Conservation (phyloP, 106 monocot species). For the Allium sativum region DNA sequence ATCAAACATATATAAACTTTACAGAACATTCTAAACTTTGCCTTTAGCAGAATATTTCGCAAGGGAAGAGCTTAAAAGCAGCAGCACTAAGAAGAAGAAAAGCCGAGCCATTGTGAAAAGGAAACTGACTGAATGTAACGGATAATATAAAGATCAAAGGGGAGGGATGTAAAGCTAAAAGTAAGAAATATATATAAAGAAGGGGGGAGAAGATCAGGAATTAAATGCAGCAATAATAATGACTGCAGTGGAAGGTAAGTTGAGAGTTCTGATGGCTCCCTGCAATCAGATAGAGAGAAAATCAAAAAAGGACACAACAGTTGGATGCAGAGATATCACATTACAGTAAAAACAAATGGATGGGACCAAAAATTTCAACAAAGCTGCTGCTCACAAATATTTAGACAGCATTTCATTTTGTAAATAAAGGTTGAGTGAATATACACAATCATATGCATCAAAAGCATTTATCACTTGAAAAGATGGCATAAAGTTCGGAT, state of each 20-base stretch:
- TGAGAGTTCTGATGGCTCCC: not conserved
- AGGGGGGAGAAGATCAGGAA: no score
- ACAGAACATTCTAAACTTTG: not conserved
- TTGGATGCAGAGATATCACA: conserved; percentile 5
- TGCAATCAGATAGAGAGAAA: conserved; percentile 1
- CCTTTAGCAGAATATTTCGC: conserved; percentile 2
- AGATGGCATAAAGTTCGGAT: not conserved
- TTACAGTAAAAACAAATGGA: conserved; percentile 3
- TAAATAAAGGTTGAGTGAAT: not conserved
- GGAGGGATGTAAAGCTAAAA: not conserved
- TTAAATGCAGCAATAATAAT: not conserved
- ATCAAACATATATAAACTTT: not conserved
- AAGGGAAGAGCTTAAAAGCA: conserved; percentile 4
- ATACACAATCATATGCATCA: not conserved
- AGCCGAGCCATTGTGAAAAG: conserved; percentile 2
- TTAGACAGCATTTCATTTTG: conserved; percentile 7
- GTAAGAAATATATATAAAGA: not conserved
- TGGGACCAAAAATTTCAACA: conserved; percentile 3
- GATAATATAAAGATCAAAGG: not conserved
- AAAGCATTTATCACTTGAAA: conserved; percentile 1
- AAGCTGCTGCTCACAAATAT: not conserved
- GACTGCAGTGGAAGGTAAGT: conserved; percentile 2
- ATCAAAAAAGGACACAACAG: conserved; percentile 11
- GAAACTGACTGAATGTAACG: not conserved
- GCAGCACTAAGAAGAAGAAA: not conserved